These are phyloP conservation scores for Penicillium fuscoglaucum DNA, from an alignment of 2,329 filamentous ascomycete genomes.

Conservation along the genomic window DNA sequence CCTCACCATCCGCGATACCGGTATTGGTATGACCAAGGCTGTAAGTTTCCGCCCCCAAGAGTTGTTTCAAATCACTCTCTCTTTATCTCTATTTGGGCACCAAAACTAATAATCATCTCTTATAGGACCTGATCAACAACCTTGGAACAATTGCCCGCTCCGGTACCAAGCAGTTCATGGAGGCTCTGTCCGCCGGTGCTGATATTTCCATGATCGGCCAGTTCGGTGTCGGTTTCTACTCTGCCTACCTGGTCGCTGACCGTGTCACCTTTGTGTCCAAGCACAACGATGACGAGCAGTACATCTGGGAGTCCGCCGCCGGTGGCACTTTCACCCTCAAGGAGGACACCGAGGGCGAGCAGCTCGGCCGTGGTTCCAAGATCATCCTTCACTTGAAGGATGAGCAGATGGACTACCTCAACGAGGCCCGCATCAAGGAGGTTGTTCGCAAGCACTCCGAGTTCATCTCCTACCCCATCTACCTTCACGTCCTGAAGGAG, in stretches of 20 bases:
- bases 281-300: conserved; percentile 99
- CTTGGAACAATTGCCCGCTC: conserved; percentile 98
- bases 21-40: conserved; percentile 99
- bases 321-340: conserved; percentile 95
- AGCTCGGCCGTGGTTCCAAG: conserved; percentile 91
- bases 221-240: conserved; percentile 99
- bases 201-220: conserved; percentile 99
- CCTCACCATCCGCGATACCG: conserved; percentile 92
- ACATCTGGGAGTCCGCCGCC: conserved; percentile 97
- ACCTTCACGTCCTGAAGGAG: conserved; percentile 99
- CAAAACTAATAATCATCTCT: neutral
- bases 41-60: conserved; percentile 57
- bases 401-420: conserved; percentile 96
- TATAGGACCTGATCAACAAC: conserved; percentile 98
- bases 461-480: conserved; percentile 99
- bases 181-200: conserved; percentile 95
- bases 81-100: neutral
- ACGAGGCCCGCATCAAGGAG: conserved; percentile 99
- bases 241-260: conserved; percentile 98
- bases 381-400: conserved; percentile 99
- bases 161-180: conserved; percentile 99
- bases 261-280: conserved; percentile 93
- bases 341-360: conserved; percentile 86
- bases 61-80: neutral
- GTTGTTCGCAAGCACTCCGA: conserved; percentile 99